Evolutionary conservation across 2,329 filamentous ascomycete genomes (phyloP), one percentile per base, ranked within the genome.

Genomic region (Xylariaceae sp.): DNA sequence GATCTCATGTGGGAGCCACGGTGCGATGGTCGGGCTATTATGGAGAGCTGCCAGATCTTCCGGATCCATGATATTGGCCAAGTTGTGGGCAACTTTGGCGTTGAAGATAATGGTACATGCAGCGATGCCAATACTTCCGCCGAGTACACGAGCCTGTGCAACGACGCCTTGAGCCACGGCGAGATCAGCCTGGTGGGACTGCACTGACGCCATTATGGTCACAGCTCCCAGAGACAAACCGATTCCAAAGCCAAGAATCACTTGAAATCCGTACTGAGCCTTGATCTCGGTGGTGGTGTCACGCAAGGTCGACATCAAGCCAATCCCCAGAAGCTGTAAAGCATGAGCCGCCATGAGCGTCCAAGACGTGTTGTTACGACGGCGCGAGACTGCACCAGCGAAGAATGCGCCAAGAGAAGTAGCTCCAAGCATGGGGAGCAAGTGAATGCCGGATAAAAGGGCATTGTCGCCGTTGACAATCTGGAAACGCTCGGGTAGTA

Each of bases 41-140:
- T 75, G 75, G 17, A 80, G 67, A 12, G 68, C 65, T 9, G 66
- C 64, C n/a, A 78, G 63, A 48, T 78, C 70, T 11, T 62, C 54
- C 3, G 63, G 48, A 11, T 69, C 69, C 49, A 79, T 61, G 31
- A 65, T 57, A 22, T 58, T 57, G 12, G 66, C 60, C 11, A 81
- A 66, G 34, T 71, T 63, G 28, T 59, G 56, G 42, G 74, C 69
- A 40, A 75, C 70, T 48, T 72, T 70, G 31, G 65, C 59, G 60
- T 82, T 81, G 65, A 83, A 79, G 11, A 86, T 72, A 13, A 83
- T 75, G n/a, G 79, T 83, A 57, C 82, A 82, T 19, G 78, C 65
- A 0, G 81, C 77, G 41, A 86, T 72, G 1, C 82, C 83, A 28
- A 85, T 72, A 36, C 79, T 79, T 2, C 83, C 82, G 1, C 83